Percentiles rank a stretch among this genome's conserved stretches.
Conservation (phyloP, 140 eudicot genomes). For the Artemisia princeps region DNA sequence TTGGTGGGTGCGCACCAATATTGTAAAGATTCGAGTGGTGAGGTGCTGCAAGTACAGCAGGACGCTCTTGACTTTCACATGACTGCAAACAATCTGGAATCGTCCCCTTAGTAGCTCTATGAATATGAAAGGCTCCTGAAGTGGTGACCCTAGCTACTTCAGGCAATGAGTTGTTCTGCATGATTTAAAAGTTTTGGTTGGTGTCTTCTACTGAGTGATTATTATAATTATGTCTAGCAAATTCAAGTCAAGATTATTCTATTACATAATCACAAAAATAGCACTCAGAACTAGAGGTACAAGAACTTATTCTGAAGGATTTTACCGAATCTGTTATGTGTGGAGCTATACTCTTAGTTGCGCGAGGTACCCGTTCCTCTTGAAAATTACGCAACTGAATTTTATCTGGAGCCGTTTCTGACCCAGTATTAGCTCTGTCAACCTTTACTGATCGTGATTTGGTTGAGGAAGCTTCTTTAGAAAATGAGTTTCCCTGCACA, state of each 20-base stretch:
- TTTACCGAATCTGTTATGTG: constrained; percentile 21
- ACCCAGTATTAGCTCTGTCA: constrained; percentile 28
- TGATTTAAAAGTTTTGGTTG: not conserved
- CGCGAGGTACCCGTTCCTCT: constrained; percentile 18
- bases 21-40: not conserved
- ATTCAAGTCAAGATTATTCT: constrained; percentile 1
- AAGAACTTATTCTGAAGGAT: constrained; percentile 2
- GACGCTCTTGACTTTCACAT: constrained; percentile 20
- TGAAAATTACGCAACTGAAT: constrained; percentile 21
- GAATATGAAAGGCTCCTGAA: constrained; percentile 18
- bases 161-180: constrained; percentile 24
- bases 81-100: constrained; percentile 25
- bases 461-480: constrained; percentile 31
- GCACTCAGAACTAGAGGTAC: constrained; percentile 9
- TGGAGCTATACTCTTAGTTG: constrained; percentile 22
- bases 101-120: constrained; percentile 1
- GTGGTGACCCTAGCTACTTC: constrained; percentile 20
- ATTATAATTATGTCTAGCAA: constrained; percentile 10
- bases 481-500: constrained; percentile 43
- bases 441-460: constrained; percentile 17
- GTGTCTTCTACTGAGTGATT: constrained; percentile 12
- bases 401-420: constrained; percentile 34
- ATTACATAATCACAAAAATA: constrained; percentile 1
- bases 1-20: constrained; percentile 20
- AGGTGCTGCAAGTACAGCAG: constrained; percentile 16